phyloP scores from a whole-genome alignment of 441 rosid genomes.

The Sinapis alba region DNA sequence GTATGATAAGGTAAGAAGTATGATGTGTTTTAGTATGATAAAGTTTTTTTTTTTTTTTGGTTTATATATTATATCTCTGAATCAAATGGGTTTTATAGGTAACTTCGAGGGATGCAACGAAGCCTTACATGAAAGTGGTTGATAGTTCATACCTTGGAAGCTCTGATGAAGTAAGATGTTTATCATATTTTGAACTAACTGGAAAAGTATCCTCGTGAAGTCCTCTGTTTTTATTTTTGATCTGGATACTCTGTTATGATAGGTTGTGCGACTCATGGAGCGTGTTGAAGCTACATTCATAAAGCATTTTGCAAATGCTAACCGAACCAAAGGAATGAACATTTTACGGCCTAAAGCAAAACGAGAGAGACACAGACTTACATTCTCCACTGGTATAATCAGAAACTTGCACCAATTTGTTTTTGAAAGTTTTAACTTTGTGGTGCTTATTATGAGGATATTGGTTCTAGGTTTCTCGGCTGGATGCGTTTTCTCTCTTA shows the following conservation, averaged over 20 bases:
- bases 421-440: neutral
- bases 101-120: slow-evolving; percentile 50
- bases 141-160: slow-evolving; percentile 57
- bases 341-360: slow-evolving; percentile 40
- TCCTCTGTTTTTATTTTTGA: slow-evolving; percentile 6
- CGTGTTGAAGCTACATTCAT: slow-evolving; percentile 53
- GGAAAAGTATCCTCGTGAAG: neutral
- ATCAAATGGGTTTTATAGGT: slow-evolving; percentile 42
- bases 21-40: too few relatives aligned
- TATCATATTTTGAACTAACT: neutral
- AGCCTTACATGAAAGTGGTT: slow-evolving; percentile 52
- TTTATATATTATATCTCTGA: slow-evolving; percentile 3
- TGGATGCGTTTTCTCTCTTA: too few relatives aligned
- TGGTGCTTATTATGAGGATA: slow-evolving; percentile 9
- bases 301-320: too few relatives aligned
- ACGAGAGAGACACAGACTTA: slow-evolving; percentile 41
- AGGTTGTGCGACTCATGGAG: slow-evolving; percentile 50
- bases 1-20: slow-evolving; percentile 51
- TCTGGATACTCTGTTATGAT: slow-evolving; percentile 1
- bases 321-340: slow-evolving; percentile 45
- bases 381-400: slow-evolving; percentile 44
- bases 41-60: neutral
- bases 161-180: slow-evolving; percentile 54
- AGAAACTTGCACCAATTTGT: neutral
- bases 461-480: slow-evolving; percentile 58